phyloP scores from a whole-genome alignment of 306 rosid species.

The Boehmeria nivea region DNA sequence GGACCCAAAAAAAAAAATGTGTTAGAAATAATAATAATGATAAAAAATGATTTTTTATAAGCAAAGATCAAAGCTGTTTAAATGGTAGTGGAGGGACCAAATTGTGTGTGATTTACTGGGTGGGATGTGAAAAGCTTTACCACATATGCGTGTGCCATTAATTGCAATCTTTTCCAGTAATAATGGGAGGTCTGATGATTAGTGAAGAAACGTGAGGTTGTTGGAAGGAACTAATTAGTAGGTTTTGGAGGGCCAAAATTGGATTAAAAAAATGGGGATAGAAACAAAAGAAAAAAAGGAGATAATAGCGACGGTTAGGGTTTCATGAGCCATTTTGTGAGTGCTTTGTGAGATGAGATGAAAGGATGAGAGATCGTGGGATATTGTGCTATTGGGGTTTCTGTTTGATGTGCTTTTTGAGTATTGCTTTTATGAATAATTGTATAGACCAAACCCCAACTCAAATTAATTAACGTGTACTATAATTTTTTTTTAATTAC shows the following conservation, averaged over 20 bases:
- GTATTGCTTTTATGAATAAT: not conserved
- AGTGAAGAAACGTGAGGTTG: constrained; percentile 23
- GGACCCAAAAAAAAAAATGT: not conserved
- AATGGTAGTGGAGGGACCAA: constrained; percentile 22
- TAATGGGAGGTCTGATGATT: constrained; percentile 38
- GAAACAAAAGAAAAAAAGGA: not conserved
- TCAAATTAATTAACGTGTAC: too few relatives aligned
- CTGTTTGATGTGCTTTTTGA: constrained; percentile 16
- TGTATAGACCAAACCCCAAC: constrained; percentile 4
- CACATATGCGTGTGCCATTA: constrained; percentile 5
- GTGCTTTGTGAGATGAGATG: constrained; percentile 32
- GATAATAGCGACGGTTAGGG: constrained; percentile 28
- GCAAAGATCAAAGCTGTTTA: not conserved
- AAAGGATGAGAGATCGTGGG: constrained; percentile 9
- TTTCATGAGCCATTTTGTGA: constrained; percentile 16
- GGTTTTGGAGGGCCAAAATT: constrained; percentile 7
- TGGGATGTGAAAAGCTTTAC: constrained; percentile 15
- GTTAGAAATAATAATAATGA: not conserved
- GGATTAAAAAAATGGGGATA: not conserved
- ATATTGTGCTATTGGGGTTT: constrained; percentile 22
- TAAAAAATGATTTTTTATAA: not conserved
- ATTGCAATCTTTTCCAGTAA: constrained; percentile 19
- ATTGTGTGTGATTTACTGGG: constrained; percentile 13
- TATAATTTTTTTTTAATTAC: too few relatives aligned
- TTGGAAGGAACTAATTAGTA: constrained; percentile 19